Evolutionary conservation across 108 stramenopile genomes (phyloP), one percentile per base, ranked within the genome.

Genomic region (Cyclotella sp.): DNA sequence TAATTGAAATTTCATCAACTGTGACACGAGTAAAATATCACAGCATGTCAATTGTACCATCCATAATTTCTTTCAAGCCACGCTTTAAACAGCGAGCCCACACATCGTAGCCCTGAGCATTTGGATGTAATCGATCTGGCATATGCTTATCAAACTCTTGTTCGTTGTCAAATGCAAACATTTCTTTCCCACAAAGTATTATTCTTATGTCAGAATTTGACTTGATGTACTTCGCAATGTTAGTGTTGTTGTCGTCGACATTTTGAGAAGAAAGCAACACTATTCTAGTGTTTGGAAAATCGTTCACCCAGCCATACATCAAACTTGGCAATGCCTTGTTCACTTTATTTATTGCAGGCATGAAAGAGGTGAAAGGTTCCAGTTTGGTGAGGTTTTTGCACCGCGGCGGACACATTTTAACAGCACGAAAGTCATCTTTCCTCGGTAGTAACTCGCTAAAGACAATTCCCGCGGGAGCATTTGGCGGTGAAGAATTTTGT

Each of bases 41-140:
- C 62, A 41, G 24, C 51, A 53, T 53, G 1, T 53, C 19, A 40
- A 53, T 40, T 34, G 49, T 30, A 19, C 39, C 13, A 28, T 53
- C 45, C 76, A 81, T 54, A 27, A 81, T 42, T 39, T 46, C 72
- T 40, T 62, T 68, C 54, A 81, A 68, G 2, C 80, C 80, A 44
- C 60, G 67, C 30, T 75, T 70, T 41, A 81, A 49, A 63, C 80
- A 81, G 24, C 60, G 67, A 21, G 80, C 66, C 80, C 80, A 81
- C 27, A 75, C 13, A 44, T 75, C 68, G 22, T 79, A 72, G 5
- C 84, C 84, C 30, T 67, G 57, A n/a, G 68, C 55, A 71, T 85
- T 85, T n/a, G 84, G 84, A 77, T 85, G 84, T 55, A 85, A 63
- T 52, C 79, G 27, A 65, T 85, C 84, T 5, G 84, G 84, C 84